Conservation (phyloP, 345 rosid species). For the Citrus unshiu region DNA sequence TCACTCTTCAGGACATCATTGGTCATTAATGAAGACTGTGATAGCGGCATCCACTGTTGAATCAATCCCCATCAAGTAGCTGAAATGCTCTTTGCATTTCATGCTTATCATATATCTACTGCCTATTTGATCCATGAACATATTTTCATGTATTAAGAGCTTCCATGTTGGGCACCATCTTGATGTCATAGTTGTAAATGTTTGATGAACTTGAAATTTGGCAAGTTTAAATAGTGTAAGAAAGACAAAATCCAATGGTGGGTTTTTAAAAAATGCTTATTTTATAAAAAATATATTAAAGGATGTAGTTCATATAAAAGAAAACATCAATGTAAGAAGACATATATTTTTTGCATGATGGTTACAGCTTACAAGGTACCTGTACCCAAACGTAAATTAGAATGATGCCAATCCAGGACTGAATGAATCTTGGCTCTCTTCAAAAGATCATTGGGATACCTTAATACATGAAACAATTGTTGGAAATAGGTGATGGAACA, state of each 20-base stretch:
- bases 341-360: background rate
- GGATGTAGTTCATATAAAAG: background rate
- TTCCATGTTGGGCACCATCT: background rate
- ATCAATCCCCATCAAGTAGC: background rate
- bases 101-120: no score
- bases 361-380: constrained; percentile 30
- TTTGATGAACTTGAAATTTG: background rate
- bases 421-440: constrained; percentile 81
- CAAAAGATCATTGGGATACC: constrained; percentile 87
- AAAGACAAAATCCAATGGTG: background rate
- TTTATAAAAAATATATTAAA: background rate
- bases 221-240: background rate
- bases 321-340: background rate
- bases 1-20: background rate
- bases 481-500: background rate
- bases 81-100: no score
- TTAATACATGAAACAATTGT: constrained; percentile 16
- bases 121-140: background rate
- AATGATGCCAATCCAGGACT: constrained; percentile 87
- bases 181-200: no score
- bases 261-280: background rate
- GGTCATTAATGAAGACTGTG: background rate
- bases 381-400: constrained; percentile 69
- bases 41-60: background rate
- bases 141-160: background rate